Evolutionary conservation across 2,329 filamentous ascomycete species (phyloP).

Genomic region (Calonectria crousiana): DNA sequence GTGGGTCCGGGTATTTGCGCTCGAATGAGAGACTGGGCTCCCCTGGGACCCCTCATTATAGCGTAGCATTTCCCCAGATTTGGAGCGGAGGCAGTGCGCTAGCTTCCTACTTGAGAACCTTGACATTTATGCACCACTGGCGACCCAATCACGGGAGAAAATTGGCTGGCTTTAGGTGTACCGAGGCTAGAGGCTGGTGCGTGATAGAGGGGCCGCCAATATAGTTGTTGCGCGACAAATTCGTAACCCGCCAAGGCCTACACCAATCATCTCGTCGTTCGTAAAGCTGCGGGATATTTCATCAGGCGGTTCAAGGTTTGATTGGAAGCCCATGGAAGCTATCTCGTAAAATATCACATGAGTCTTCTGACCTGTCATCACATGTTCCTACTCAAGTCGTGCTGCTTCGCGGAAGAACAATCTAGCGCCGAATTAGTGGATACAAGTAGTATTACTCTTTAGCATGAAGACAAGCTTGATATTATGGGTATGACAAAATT

Average conservation of each 20-base stretch:
- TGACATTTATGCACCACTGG: not conserved
- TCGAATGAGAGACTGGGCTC: slow-evolving; percentile 15
- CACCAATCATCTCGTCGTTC: not conserved
- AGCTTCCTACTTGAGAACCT: slow-evolving; percentile 13
- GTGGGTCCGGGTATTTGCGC: slow-evolving; percentile 21
- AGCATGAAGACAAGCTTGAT: not conserved
- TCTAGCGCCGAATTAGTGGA: not conserved
- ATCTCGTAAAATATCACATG: not conserved
- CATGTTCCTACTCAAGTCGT: not conserved
- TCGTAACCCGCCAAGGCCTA: not conserved
- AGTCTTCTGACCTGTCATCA: not conserved
- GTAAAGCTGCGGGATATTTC: not conserved
- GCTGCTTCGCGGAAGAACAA: not conserved
- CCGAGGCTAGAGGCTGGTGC: not conserved
- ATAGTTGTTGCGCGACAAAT: not conserved
- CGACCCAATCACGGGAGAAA: slow-evolving; percentile 20
- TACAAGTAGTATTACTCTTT: not conserved
- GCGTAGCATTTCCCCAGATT: slow-evolving; percentile 24
- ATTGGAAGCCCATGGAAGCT: too few species aligned
- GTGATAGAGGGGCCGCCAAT: not conserved
- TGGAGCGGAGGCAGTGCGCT: slow-evolving; percentile 19
- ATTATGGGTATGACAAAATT: not conserved
- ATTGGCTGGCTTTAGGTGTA: not conserved
- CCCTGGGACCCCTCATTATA: slow-evolving; percentile 8
- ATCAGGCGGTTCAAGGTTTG: not conserved